Evolutionary conservation across 176 grass and related monocot genomes (phyloP).

Genomic region (Paspalum notatum): DNA sequence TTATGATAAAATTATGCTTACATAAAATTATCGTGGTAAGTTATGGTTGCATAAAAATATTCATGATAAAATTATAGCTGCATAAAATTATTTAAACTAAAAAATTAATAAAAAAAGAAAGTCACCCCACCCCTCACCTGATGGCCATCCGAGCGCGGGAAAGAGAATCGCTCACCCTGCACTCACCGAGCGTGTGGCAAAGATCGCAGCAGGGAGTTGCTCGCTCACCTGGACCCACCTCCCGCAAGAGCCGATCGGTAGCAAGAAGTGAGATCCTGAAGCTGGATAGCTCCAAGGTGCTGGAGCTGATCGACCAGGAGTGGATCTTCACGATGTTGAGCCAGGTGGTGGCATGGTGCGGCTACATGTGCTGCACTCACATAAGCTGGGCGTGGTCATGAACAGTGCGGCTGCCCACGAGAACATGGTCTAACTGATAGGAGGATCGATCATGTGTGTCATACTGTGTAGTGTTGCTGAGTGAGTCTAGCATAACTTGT

Average conservation of each 20-base stretch:
- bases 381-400: conserved; percentile 35
- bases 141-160: too few species aligned
- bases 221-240: too few species aligned
- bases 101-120: too few species aligned
- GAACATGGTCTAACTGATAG: conserved; percentile 58
- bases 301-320: conserved; percentile 76
- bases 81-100: too few species aligned
- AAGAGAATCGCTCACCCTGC: too few species aligned
- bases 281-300: conserved; percentile 75
- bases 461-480: background rate
- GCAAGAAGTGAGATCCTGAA: conserved; percentile 96
- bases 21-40: too few species aligned
- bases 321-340: conserved; percentile 89
- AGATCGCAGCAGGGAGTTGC: too few species aligned
- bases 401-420: conserved; percentile 30
- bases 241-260: conserved; percentile 64
- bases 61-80: too few species aligned
- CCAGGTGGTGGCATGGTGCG: conserved; percentile 65
- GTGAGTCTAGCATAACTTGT: conserved; percentile 14
- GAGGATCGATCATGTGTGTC: background rate
- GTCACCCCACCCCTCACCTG: too few species aligned
- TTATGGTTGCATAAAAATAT: too few species aligned
- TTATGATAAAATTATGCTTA: too few species aligned
- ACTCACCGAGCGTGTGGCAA: too few species aligned
- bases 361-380: conserved; percentile 67